A percentile compares a stretch with the other conserved stretches of the same genome.
Evolutionary conservation across 345 rosid species (phyloP).

Genomic region (Eucalyptus brandiana): DNA sequence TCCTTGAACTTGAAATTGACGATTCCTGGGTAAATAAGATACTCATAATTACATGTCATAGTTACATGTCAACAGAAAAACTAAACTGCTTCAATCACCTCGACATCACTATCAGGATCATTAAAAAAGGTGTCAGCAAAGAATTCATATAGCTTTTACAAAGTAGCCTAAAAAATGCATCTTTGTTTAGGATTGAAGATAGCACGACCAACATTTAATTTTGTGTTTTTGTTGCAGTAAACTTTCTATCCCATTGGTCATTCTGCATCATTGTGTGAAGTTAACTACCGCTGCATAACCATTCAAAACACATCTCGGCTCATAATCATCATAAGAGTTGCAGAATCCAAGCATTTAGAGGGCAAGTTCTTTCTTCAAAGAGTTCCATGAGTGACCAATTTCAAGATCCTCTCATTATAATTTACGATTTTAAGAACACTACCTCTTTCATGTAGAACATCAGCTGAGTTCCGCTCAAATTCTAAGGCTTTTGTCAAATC

Average conservation of each 20-base stretch:
- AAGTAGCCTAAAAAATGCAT: neutral
- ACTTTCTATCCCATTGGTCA: neutral
- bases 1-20: conserved; percentile 90
- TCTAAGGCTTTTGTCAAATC: conserved; percentile 88
- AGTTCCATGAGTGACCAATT: neutral
- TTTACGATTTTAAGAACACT: neutral
- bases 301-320: neutral
- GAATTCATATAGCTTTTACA: neutral
- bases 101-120: neutral
- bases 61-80: neutral
- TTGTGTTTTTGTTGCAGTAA: neutral
- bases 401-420: neutral
- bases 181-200: neutral
- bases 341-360: neutral
- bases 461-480: conserved; percentile 79
- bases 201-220: neutral
- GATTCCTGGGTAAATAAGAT: conserved; percentile 55
- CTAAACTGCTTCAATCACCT: neutral
- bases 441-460: conserved; percentile 96
- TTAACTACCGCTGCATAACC: neutral
- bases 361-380: neutral
- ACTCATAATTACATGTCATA: neutral
- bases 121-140: neutral
- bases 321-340: neutral
- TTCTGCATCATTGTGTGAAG: neutral